Conservation (phyloP, 2,329 filamentous ascomycete species). For the Aspergillus sp. region DNA sequence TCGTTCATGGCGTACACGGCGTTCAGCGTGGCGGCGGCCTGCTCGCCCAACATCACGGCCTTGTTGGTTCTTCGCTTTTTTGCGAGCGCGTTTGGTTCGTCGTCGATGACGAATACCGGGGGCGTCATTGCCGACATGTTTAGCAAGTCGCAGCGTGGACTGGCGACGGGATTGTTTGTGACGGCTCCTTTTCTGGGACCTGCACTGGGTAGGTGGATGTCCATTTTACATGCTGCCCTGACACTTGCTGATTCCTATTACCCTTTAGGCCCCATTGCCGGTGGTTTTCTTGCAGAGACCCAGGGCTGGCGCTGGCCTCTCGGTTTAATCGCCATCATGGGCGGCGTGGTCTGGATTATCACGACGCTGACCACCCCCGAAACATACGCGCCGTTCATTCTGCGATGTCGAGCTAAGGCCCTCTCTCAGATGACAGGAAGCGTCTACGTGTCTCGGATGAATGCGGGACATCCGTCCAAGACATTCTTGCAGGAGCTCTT, state of each 20-base stretch:
- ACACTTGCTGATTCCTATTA: conserved; percentile 27
- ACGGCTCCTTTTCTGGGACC: conserved; percentile 55
- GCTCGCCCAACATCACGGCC: conserved; percentile 39
- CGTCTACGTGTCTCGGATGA: conserved; percentile 31
- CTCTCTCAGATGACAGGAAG: conserved; percentile 44
- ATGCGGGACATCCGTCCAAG: conserved; percentile 5
- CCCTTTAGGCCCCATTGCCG: conserved; percentile 59
- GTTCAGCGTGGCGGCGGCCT: conserved; percentile 56
- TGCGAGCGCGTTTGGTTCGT: conserved; percentile 55
- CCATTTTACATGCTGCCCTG: too few species aligned
- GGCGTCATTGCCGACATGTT: conserved; percentile 58
- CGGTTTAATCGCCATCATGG: conserved; percentile 57
- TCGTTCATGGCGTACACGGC: conserved; percentile 40
- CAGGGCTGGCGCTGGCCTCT: conserved; percentile 64
- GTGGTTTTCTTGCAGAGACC: conserved; percentile 58
- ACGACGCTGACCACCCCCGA: conserved; percentile 15
- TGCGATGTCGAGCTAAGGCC: conserved; percentile 41
- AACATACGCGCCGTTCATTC: conserved; percentile 42
- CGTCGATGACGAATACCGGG: conserved; percentile 55
- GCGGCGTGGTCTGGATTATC: conserved; percentile 49
- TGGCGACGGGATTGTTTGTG: conserved; percentile 60
- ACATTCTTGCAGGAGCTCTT: conserved; percentile 25
- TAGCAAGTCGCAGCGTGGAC: conserved; percentile 44
- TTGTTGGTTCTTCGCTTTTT: conserved; percentile 63
- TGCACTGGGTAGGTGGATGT: too few species aligned